Base-by-base conservation (phyloP, 306 rosid species). In the Crotalaria pallida region DNA sequence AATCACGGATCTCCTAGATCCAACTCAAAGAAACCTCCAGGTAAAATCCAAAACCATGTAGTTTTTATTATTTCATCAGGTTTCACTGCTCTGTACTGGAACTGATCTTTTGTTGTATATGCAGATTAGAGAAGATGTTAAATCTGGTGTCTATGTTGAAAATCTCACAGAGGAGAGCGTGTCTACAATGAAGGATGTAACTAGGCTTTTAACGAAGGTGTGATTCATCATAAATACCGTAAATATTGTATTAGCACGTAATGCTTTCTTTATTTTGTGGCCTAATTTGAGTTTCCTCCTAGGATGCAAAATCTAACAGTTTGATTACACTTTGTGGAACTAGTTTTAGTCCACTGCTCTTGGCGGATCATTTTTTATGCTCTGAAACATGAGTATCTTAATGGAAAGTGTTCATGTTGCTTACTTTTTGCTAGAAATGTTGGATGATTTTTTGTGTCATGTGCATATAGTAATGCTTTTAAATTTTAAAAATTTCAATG, bases 81-180 rank as follows among this genome's bases (percentile, higher is more conserved):
- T 59, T 62, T 79, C 18, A 6, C 64, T 17, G 60, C 27, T 26
- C 69, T 68, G 38, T 53, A 16, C 44, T 24, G 19, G 44, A 58
- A 70, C 27, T 61, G 67, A 47, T 67, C 11, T 80, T 69, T 44
- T 68, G 62, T 61, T 75, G 16, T 27, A 78, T 60, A 67, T 65
- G 57, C 92, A 94, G 97, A 86, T 95, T 45, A 82, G 99, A 79
- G 99, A 95, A 87, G 99, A 91, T 80, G 99, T 95, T 69, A 95
- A 91, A 83, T 89, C 97, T 81, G 99, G 99, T 67, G 93, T 95
- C 16, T 95, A 95, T 87, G 97, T 95, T 34, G 99, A 95, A 77
- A 95, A 86, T 79, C 96, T 95, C 29, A 91, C 89, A 3, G 99
- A 89, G 85, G 85, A 95, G 82, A 82, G 77, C 43, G 97, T 87